Evolutionary conservation across 257 asterid genomes (phyloP).

Genomic region (Forsythia viridissima): DNA sequence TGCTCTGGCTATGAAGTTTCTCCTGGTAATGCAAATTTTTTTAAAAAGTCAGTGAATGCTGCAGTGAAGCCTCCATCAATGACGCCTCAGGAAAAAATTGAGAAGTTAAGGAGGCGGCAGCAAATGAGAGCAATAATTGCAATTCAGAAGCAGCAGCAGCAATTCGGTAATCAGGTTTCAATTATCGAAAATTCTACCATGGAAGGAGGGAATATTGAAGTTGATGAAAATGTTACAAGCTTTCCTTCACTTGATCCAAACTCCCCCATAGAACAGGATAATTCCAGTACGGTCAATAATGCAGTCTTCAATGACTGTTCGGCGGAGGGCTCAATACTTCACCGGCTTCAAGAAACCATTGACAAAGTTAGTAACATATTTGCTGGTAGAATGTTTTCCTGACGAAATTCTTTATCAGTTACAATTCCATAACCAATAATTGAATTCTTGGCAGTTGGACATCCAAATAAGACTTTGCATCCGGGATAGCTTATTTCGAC

Average conservation of each 20-base stretch:
- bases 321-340: conserved; percentile 64
- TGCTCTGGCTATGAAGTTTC: conserved; percentile 45
- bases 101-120: conserved; percentile 83
- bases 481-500: conserved; percentile 84
- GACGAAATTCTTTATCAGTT: conserved; percentile 18
- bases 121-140: conserved; percentile 91
- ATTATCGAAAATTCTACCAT: conserved; percentile 41
- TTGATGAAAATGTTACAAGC: conserved; percentile 40
- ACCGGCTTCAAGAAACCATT: conserved; percentile 76
- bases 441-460: conserved; percentile 65
- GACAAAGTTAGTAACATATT: conserved; percentile 49
- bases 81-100: conserved; percentile 92
- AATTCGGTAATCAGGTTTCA: conserved; percentile 57
- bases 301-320: conserved; percentile 45
- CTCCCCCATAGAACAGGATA: conserved; percentile 60
- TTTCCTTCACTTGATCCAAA: conserved; percentile 50
- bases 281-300: conserved; percentile 39
- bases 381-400: conserved; percentile 18
- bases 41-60: conserved; percentile 30
- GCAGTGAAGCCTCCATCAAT: conserved; percentile 47
- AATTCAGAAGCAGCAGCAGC: conserved; percentile 80
- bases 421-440: not conserved
- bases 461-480: conserved; percentile 61
- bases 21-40: conserved; percentile 41
- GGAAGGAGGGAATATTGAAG: conserved; percentile 55